These are phyloP conservation scores for Hippophae tibetana DNA, from an alignment of 306 rosid species.

Conservation along the genomic window DNA sequence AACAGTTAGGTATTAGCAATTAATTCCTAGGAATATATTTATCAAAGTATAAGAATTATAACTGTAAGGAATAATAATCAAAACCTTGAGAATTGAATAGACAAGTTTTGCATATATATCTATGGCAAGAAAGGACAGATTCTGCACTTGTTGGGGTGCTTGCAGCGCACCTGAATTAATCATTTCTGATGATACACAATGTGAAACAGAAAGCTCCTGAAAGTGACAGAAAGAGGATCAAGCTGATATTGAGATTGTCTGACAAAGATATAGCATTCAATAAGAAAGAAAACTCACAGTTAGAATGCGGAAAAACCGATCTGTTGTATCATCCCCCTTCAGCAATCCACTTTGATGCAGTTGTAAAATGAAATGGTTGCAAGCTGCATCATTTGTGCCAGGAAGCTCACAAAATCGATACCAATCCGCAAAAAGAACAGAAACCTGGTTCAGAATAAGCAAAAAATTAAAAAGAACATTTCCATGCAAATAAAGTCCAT, in stretches of 20 bases:
- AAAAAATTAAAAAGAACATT: constrained; percentile 13
- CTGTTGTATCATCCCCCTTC: constrained; percentile 87
- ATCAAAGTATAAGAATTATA: background rate
- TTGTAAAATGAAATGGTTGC: constrained; percentile 55
- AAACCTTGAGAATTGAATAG: constrained; percentile 73
- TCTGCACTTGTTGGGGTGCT: constrained; percentile 56
- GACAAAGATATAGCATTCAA: background rate
- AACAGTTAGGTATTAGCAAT: constrained; percentile 9
- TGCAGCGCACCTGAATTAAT: constrained; percentile 56
- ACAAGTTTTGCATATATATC: constrained; percentile 82
- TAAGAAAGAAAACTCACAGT: constrained; percentile 38
- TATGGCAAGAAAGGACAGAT: constrained; percentile 75
- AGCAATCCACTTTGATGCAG: constrained; percentile 72
- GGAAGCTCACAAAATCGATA: constrained; percentile 71
- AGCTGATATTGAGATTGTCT: constrained; percentile 4
- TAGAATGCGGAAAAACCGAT: constrained; percentile 70
- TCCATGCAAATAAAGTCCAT: no score
- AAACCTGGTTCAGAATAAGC: constrained; percentile 39
- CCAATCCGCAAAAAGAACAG: constrained; percentile 72
- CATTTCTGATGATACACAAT: constrained; percentile 72
- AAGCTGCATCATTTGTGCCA: constrained; percentile 58
- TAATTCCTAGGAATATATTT: no score
- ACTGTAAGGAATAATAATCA: background rate
- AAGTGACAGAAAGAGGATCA: background rate
- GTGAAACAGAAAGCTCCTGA: constrained; percentile 76